These are phyloP conservation scores for Sclerotiophoma versabilis DNA, from an alignment of 2,329 filamentous ascomycete genomes.

Conservation along the genomic window DNA sequence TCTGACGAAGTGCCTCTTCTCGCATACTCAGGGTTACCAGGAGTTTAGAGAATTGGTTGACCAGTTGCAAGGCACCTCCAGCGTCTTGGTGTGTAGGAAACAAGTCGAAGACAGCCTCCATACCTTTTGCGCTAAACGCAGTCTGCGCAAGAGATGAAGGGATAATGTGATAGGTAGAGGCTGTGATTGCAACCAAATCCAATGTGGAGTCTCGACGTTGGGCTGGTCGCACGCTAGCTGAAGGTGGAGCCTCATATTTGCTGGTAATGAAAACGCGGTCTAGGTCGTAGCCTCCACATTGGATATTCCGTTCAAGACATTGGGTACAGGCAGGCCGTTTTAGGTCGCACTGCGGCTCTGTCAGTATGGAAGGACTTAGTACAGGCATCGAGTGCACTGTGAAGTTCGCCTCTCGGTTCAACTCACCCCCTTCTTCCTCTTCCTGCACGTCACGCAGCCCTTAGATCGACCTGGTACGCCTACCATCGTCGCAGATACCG, in stretches of 20 bases:
- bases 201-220: neutral
- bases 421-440: constrained; percentile 64
- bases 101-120: constrained; percentile 31
- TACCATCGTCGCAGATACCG: constrained; percentile 23
- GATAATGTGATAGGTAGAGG: constrained; percentile 13
- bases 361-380: neutral
- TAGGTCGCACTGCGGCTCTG: constrained; percentile 63
- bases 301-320: constrained; percentile 63
- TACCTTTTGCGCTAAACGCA: constrained; percentile 31
- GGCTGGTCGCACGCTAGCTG: neutral
- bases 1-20: constrained; percentile 34
- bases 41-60: constrained; percentile 22
- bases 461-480: constrained; percentile 44
- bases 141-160: constrained; percentile 24
- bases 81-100: constrained; percentile 25
- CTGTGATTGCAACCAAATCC: constrained; percentile 6
- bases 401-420: neutral
- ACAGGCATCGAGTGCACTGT: neutral
- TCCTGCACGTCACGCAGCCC: constrained; percentile 41
- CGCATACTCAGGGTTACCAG: constrained; percentile 28
- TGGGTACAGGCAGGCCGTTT: constrained; percentile 67
- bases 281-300: constrained; percentile 70
- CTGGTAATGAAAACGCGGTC: constrained; percentile 66
- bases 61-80: neutral
- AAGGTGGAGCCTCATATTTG: constrained; percentile 6